A percentile compares a stretch with the other conserved stretches of the same genome.
These are phyloP conservation scores for Pisolithus sp. DNA, from an alignment of 768 basidiomycete genomes.

Conservation along the genomic window DNA sequence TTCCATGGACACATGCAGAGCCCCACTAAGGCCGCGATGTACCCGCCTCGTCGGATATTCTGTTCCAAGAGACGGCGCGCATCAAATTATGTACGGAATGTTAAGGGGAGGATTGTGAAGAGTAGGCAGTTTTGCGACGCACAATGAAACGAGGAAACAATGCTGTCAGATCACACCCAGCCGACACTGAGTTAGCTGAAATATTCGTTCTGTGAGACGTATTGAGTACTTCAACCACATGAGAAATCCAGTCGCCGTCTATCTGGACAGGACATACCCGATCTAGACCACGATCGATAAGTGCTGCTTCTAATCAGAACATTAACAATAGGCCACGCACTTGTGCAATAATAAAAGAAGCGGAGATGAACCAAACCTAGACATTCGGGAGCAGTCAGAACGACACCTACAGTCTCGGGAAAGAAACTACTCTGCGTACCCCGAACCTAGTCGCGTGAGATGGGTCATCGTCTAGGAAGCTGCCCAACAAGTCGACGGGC, in stretches of 20 bases:
- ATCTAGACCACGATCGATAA: slow-evolving; percentile 15
- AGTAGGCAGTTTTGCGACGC: slow-evolving; percentile 15
- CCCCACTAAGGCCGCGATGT: slow-evolving; percentile 73
- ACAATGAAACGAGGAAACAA: slow-evolving; percentile 72
- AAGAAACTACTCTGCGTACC: slow-evolving; percentile 26
- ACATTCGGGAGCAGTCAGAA: slow-evolving; percentile 8
- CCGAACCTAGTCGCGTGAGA: slow-evolving; percentile 64
- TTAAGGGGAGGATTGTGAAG: not conserved
- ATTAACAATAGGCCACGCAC: slow-evolving; percentile 20
- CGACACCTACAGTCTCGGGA: not conserved
- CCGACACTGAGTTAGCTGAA: slow-evolving; percentile 76
- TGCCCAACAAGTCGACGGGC: slow-evolving; percentile 63
- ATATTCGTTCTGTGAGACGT: slow-evolving; percentile 55
- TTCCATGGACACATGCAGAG: slow-evolving; percentile 76
- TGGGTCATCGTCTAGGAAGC: slow-evolving; percentile 59
- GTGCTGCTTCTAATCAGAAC: slow-evolving; percentile 2
- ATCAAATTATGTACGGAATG: not conserved
- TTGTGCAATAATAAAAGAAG: slow-evolving; percentile 76
- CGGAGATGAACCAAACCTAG: slow-evolving; percentile 73
- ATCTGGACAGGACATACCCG: slow-evolving; percentile 15
- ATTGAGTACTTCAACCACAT: not conserved
- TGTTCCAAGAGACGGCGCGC: slow-evolving; percentile 14
- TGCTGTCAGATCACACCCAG: slow-evolving; percentile 78
- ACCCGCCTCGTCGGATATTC: slow-evolving; percentile 84
- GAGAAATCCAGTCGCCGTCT: slow-evolving; percentile 12